Percentiles rank a stretch among this genome's conserved stretches.
These are phyloP conservation scores for Hypoxylon trugodes DNA, from an alignment of 495 filamentous ascomycete genomes.

Conservation along the genomic window DNA sequence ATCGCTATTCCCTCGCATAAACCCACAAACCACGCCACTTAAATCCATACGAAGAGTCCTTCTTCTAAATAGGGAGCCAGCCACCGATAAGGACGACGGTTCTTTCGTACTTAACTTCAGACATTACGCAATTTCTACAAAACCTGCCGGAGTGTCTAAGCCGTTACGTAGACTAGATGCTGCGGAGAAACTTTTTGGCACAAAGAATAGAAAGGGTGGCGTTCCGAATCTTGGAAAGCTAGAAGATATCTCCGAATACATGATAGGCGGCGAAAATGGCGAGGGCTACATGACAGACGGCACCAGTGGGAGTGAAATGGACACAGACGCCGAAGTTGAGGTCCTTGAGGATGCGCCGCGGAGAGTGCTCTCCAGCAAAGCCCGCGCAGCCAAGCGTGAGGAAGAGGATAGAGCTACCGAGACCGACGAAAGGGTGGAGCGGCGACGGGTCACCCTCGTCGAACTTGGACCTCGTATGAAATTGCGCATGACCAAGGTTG, in stretches of 20 bases:
- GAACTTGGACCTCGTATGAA: constrained; percentile 92
- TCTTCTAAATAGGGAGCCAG: constrained; percentile 81
- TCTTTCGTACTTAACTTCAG: constrained; percentile 89
- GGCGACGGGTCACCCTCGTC: constrained; percentile 86
- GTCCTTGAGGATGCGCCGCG: constrained; percentile 77
- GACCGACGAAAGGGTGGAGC: constrained; percentile 64
- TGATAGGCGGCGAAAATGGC: constrained; percentile 80
- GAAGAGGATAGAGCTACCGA: constrained; percentile 43
- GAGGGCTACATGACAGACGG: constrained; percentile 82
- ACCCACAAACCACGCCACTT: constrained; percentile 87
- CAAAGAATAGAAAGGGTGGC: constrained; percentile 70
- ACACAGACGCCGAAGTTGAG: constrained; percentile 96
- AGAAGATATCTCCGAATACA: constrained; percentile 93
- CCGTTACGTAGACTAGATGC: constrained; percentile 83
- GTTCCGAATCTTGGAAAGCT: constrained; percentile 90
- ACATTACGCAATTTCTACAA: constrained; percentile 94
- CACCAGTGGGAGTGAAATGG: constrained; percentile 89
- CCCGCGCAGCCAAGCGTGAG: constrained; percentile 54
- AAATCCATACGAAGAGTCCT: constrained; percentile 88
- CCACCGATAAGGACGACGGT: constrained; percentile 62
- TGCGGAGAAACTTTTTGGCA: constrained; percentile 74
- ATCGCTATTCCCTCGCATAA: constrained; percentile 94
- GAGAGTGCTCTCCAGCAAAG: constrained; percentile 70
- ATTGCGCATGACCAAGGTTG: constrained; percentile 91
- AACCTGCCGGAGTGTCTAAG: constrained; percentile 81